These are phyloP conservation scores for Aspergillus avenaceus DNA, from an alignment of 495 filamentous ascomycete species.

Conservation along the genomic window DNA sequence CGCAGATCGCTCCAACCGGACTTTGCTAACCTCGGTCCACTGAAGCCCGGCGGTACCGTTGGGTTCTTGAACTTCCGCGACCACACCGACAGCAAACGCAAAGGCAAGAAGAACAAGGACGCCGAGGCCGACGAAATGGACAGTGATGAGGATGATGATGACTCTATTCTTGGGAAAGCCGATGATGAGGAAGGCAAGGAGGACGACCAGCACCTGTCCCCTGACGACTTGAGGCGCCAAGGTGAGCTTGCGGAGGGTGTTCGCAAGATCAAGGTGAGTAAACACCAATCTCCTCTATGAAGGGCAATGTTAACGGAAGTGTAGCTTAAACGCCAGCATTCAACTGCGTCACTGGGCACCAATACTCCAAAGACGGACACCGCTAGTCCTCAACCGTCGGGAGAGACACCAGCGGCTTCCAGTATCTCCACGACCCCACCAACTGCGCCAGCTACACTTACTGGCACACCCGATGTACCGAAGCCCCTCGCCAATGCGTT, in stretches of 20 bases:
- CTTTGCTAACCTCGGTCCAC: conserved; percentile 77
- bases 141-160: conserved; percentile 64
- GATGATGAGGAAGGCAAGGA: conserved; percentile 74
- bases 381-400: conserved; percentile 43
- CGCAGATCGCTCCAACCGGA: conserved; percentile 74
- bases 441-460: conserved; percentile 14
- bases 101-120: conserved; percentile 54
- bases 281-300: background rate
- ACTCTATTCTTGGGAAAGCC: conserved; percentile 53
- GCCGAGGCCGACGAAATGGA: conserved; percentile 63
- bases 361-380: conserved; percentile 31
- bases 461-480: conserved; percentile 18
- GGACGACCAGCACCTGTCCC: conserved; percentile 53
- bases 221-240: conserved; percentile 77
- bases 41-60: conserved; percentile 77
- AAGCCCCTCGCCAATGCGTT: conserved; percentile 29
- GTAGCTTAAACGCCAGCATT: conserved; percentile 94
- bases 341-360: conserved; percentile 65
- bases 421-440: conserved; percentile 42
- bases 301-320: conserved; percentile 8
- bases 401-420: conserved; percentile 30
- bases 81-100: conserved; percentile 43
- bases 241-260: conserved; percentile 89
- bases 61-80: conserved; percentile 93
- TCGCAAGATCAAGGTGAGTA: conserved; percentile 82